phyloP scores from a whole-genome alignment of 768 basidiomycete genomes.

The Tulasnella sp. region DNA sequence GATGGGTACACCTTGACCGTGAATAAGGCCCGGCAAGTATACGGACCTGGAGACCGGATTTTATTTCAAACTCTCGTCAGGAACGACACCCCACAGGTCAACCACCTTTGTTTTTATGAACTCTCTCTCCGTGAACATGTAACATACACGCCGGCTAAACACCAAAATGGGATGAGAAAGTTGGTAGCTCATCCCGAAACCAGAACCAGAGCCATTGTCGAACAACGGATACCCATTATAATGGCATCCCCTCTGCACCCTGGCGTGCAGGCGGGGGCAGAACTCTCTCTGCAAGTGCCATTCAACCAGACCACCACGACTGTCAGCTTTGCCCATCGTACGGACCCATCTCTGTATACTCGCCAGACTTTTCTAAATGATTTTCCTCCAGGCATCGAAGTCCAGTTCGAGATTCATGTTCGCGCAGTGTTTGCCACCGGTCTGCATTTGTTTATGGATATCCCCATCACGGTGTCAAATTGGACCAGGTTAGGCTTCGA shows the following conservation, averaged over 20 bases:
- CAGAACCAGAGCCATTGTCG: constrained; percentile 53
- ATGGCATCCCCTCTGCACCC: constrained; percentile 61
- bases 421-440: constrained; percentile 73
- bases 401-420: constrained; percentile 71
- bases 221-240: constrained; percentile 64
- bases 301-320: constrained; percentile 74
- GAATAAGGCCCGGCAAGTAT: constrained; percentile 73
- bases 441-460: constrained; percentile 61
- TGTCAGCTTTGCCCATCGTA: constrained; percentile 69
- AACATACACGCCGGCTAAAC: constrained; percentile 54
- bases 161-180: constrained; percentile 47
- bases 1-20: constrained; percentile 73
- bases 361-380: constrained; percentile 23
- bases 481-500: constrained; percentile 65
- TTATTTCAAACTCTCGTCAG: constrained; percentile 65
- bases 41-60: constrained; percentile 80
- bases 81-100: constrained; percentile 62
- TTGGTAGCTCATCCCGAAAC: constrained; percentile 48
- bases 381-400: constrained; percentile 51
- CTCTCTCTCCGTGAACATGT: constrained; percentile 73
- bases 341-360: not conserved
- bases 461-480: constrained; percentile 78
- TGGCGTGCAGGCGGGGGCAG: constrained; percentile 64
- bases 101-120: constrained; percentile 79
- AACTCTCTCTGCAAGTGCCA: constrained; percentile 66